Evolutionary conservation across 805 yeast species (phyloP).

Genomic region (Saturnispora halmiae): DNA sequence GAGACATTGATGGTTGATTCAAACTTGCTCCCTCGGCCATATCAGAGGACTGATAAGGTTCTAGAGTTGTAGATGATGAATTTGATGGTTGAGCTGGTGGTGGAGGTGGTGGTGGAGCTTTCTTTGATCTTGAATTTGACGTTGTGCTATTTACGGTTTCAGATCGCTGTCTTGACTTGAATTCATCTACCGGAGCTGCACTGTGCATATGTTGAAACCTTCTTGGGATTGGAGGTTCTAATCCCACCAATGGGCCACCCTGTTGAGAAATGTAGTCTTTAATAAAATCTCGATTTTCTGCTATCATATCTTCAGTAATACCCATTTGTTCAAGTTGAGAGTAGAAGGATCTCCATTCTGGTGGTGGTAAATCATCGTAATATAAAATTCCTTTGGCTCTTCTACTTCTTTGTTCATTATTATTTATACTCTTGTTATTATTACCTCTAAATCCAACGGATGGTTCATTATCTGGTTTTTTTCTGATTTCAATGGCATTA

Average conservation of each 20-base stretch:
- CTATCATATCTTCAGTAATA: conserved; percentile 80
- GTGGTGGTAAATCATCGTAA: conserved; percentile 74
- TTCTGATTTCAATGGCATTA: conserved; percentile 76
- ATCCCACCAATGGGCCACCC: conserved; percentile 73
- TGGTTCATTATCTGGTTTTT: conserved; percentile 31
- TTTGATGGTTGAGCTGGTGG: conserved; percentile 16
- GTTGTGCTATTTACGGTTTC: conserved; percentile 9
- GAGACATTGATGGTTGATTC: conserved; percentile 12
- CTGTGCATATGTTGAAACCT: conserved; percentile 32
- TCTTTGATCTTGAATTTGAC: conserved; percentile 16
- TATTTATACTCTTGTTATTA: conserved; percentile 10
- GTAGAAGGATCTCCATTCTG: conserved; percentile 74
- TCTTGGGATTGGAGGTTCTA: conserved; percentile 79
- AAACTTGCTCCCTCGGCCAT: not conserved
- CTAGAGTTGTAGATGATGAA: conserved; percentile 13
- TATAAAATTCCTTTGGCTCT: conserved; percentile 51
- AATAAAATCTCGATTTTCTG: conserved; percentile 74
- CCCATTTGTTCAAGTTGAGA: conserved; percentile 68
- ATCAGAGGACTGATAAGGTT: not conserved
- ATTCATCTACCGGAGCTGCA: not conserved
- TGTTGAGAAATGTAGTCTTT: conserved; percentile 65
- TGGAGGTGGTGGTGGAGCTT: conserved; percentile 35
- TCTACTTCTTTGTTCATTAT: conserved; percentile 47
- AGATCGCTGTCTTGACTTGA: conserved; percentile 12
- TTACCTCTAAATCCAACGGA: conserved; percentile 64